phyloP scores from a whole-genome alignment of 257 asterid genomes.

The Echites panduratus region DNA sequence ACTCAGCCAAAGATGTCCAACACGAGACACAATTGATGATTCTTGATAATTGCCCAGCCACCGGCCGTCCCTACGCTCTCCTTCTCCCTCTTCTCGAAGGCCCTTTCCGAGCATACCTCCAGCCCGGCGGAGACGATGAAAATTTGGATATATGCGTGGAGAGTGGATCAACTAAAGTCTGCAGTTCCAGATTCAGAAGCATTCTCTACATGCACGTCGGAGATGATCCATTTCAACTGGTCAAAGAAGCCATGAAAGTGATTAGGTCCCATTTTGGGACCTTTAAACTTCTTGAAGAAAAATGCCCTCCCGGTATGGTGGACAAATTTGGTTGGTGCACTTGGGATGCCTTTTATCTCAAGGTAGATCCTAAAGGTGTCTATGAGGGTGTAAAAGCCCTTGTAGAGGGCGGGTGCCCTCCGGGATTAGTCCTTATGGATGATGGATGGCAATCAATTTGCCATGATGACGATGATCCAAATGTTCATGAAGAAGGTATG shows the following conservation, averaged over 20 bases:
- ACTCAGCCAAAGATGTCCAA: conserved; percentile 19
- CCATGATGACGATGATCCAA: conserved; percentile 19
- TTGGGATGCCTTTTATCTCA: conserved; percentile 24
- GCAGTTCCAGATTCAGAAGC: background rate
- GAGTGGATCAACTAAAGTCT: conserved; percentile 22
- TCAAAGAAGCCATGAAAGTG: conserved; percentile 17
- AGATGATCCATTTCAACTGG: conserved; percentile 16
- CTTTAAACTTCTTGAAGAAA: conserved; percentile 25
- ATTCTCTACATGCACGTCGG: conserved; percentile 21
- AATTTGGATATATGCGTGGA: conserved; percentile 18
- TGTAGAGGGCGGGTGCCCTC: conserved; percentile 24
- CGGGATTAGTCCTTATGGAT: conserved; percentile 22
- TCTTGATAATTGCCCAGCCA: conserved; percentile 16
- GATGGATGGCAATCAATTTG: conserved; percentile 24
- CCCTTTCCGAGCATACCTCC: conserved; percentile 18
- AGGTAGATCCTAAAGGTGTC: conserved; percentile 16
- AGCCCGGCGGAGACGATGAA: conserved; percentile 7
- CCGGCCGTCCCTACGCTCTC: conserved; percentile 22
- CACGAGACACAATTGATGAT: conserved; percentile 26
- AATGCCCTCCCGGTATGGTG: conserved; percentile 17
- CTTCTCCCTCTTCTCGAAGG: conserved; percentile 23
- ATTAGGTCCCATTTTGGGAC: conserved; percentile 21
- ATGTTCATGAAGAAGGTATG: conserved; percentile 19
- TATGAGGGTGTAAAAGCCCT: conserved; percentile 19
- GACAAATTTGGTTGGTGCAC: conserved; percentile 12